Percentiles rank a stretch among this genome's conserved stretches.
phyloP scores from a whole-genome alignment of 2,329 filamentous ascomycete genomes.

The Aspergillus phoenicis region DNA sequence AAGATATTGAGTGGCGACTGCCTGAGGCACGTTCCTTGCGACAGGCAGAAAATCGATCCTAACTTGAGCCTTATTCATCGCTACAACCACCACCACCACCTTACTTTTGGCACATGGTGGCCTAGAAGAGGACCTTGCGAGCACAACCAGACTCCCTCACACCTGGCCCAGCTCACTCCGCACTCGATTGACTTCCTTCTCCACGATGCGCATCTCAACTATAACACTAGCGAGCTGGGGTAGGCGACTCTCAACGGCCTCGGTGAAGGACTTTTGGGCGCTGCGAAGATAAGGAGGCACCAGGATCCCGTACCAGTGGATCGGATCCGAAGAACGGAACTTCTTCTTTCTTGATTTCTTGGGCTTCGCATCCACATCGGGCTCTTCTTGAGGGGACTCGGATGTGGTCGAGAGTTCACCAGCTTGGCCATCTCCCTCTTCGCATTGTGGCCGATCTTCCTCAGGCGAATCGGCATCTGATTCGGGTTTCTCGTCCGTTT shows the following conservation, averaged over 20 bases:
- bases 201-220: constrained; percentile 45
- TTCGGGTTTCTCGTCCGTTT: constrained; percentile 7
- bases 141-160: neutral
- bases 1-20: neutral
- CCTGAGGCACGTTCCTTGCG: neutral
- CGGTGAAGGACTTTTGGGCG: constrained; percentile 48
- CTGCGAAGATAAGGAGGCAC: constrained; percentile 48
- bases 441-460: neutral
- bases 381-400: constrained; percentile 10
- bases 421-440: neutral
- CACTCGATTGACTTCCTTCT: constrained; percentile 40
- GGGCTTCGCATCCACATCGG: constrained; percentile 13
- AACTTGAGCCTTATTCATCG: neutral
- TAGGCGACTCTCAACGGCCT: constrained; percentile 40
- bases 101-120: neutral
- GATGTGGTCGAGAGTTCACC: constrained; percentile 1
- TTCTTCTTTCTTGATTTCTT: constrained; percentile 31
- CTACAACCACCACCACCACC: neutral
- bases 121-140: neutral
- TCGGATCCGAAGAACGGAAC: constrained; percentile 43
- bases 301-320: constrained; percentile 54
- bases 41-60: too few relatives aligned
- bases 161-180: constrained; percentile 27
- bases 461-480: neutral
- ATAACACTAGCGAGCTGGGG: constrained; percentile 41